Conservation (phyloP, 106 monocot genomes). For the Dendrobium chrysotoxum region DNA sequence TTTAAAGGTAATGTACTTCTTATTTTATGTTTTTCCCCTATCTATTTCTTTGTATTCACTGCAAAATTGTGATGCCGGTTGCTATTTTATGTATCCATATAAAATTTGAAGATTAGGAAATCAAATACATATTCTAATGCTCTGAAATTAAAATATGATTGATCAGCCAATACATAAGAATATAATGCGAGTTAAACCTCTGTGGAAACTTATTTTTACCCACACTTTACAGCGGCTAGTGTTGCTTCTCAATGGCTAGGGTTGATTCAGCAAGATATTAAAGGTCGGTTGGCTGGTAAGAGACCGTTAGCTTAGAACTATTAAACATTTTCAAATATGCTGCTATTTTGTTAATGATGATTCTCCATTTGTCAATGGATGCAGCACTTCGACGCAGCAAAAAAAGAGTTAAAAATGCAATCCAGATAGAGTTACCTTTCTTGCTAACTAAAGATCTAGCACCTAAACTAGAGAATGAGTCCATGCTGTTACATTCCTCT, state of each 20-base stretch:
- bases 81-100: no score
- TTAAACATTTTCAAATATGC: neutral
- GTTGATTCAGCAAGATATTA: conserved; percentile 68
- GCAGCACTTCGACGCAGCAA: conserved; percentile 69
- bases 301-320: neutral
- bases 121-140: neutral
- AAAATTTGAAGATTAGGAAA: neutral
- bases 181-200: neutral
- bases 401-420: conserved; percentile 69
- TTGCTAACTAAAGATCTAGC: conserved; percentile 40
- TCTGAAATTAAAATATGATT: no score
- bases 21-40: neutral
- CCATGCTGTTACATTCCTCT: conserved; percentile 17
- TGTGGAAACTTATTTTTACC: neutral
- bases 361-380: conserved; percentile 3
- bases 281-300: conserved; percentile 73
- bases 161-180: neutral
- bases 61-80: no score
- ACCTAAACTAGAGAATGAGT: conserved; percentile 31
- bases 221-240: conserved; percentile 43
- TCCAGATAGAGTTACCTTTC: conserved; percentile 66
- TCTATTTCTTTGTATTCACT: neutral
- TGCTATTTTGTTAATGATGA: neutral
- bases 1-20: conserved; percentile 43
- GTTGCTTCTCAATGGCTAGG: conserved; percentile 87